Base-by-base conservation (phyloP, 2,329 filamentous ascomycete genomes). In the Leptographium galeiforme region DNA sequence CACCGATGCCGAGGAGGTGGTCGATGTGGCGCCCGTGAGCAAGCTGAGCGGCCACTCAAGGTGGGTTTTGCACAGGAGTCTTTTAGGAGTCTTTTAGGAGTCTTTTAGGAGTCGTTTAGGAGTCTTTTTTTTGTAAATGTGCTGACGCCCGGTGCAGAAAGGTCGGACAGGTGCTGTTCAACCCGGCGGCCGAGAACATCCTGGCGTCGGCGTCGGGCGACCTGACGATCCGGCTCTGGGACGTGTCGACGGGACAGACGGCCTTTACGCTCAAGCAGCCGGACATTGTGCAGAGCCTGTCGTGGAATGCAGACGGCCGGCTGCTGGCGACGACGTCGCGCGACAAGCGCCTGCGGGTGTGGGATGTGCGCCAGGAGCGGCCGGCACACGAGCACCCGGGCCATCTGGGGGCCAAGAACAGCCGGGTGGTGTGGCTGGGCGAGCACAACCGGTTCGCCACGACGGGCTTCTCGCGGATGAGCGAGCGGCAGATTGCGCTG, bases 391-490 rank as follows among this genome's bases (percentile, higher is more conserved):
- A 96, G 66, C 82, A 84, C 14, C 72, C 82, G 6, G 93, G 93
- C 57, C 93, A 98, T 68, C 78, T 83, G 34, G 93, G 93, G 54
- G 93, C 93, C 61, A 98, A 98, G 79, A 97, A 95, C 76, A 96
- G 91, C 71, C 85, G 93, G 66, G 85, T 86, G 34, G 90, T 95
- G 14, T 98, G 93, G 93, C 79, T 98, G 78, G 93, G 91, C 65
- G 93, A 97, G 70, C 89, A 94, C 65, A 94, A 97, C 72, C 84
- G 91, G 59, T 84, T 98, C 63, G 93, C 88, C 52, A 97, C 93
- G 2, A 97, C 93, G 7, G 93, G 93, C 59, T 98, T 98, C 77
- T 96, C 90, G 50, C 87, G 84, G 67, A 97, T 97, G 93, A 97
- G 93, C 67, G 93, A 98, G 72, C 84, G 93, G 52, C 93, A 98